Base-by-base conservation (phyloP, 176 grass and related monocot genomes). In the Ananas comosus region DNA sequence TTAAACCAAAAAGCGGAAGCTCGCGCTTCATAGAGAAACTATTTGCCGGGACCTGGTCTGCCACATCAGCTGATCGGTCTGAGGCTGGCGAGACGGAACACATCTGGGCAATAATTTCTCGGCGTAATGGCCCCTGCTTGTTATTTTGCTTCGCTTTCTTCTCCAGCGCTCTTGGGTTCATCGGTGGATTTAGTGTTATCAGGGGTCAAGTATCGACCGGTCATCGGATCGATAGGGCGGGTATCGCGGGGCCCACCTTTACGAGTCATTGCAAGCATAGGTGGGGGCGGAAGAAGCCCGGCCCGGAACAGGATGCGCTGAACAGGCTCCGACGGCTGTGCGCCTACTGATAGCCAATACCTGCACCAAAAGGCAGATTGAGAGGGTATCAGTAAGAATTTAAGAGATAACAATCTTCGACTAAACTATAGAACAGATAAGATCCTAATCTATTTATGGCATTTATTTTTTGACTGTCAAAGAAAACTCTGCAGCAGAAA, bases 261-360 rank as follows among this genome's bases (percentile, higher is more conserved):
- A 6, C 53, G 71, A 2, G 51, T 33, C 89, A 99, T 88, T 19
- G 86, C 89, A 70, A 97, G 76, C 86, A 92, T 77, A 16, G 89
- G 86, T 54, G 93, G 93, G 12, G 93, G 93, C 16, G 94, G 94
- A 12, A 93, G 77, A 57, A 99, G 24, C 49, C 94, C 89, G 1
- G 87, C 89, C 0, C 89, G 81, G 48, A 99, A 99, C n/a, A 99
- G 84, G 49, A 99, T 89, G 2, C 82, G 69, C 72, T 93, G 94
- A 33, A 99, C 87, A 9, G 89, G 89, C 48, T 91, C 94, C 64
- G 89, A 93, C 28, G 89, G 94, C 18, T 99, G 89, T 29, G 94
- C 94, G 13, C 89, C 89, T 63, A 99, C 90, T 13, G 90, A 99
- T 2, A 99, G 51, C 94, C 90, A 99, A 67, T 91, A 93, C 81